phyloP scores from a whole-genome alignment of 202 grass and related monocot genomes.

The Carex arenaria region DNA sequence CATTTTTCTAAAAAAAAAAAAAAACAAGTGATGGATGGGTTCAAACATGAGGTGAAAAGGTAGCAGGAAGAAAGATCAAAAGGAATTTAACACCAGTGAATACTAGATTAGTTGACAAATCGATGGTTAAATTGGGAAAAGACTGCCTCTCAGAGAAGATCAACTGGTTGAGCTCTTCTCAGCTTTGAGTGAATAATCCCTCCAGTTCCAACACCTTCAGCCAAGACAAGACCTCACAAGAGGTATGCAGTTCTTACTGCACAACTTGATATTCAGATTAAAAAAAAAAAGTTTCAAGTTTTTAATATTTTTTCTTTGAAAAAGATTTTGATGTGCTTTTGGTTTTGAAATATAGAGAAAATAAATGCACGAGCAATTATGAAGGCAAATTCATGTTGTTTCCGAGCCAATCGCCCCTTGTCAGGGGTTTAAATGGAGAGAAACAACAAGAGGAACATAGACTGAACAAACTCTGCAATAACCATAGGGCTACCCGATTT shows the following conservation, averaged over 20 bases:
- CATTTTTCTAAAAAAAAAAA: too few species aligned
- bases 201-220: slow-evolving; percentile 34
- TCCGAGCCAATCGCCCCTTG: background rate
- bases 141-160: too few species aligned
- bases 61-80: too few species aligned
- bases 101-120: too few species aligned
- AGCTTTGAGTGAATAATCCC: slow-evolving; percentile 65
- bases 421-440: background rate
- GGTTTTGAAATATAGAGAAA: background rate
- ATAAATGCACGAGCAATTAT: background rate
- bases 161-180: slow-evolving; percentile 92
- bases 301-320: slow-evolving; percentile 3
- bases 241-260: slow-evolving; percentile 13
- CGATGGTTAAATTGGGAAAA: too few species aligned
- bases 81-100: too few species aligned
- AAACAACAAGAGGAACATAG: too few species aligned
- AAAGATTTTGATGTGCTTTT: background rate
- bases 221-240: slow-evolving; percentile 22
- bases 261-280: background rate
- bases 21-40: too few species aligned
- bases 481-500: too few species aligned
- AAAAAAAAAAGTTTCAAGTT: background rate
- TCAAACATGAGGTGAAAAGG: too few species aligned
- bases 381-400: slow-evolving; percentile 17
- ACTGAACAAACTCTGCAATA: too few species aligned